Base-by-base conservation (phyloP, 2,329 filamentous ascomycete genomes). In the Aspergillus neotritici region DNA sequence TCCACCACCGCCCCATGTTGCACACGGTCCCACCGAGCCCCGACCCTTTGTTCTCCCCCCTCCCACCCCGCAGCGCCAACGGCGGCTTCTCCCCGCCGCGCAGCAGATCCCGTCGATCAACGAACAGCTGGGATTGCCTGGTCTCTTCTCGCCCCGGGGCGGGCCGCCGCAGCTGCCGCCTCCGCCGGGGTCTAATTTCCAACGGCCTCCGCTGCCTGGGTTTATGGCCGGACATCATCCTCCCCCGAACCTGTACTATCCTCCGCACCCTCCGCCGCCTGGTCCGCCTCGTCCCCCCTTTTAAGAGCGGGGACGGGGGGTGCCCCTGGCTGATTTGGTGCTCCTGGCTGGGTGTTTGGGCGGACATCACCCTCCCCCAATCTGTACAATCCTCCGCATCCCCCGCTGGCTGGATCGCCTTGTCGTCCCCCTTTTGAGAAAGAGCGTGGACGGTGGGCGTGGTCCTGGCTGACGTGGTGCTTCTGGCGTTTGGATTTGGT, bases 111-210 rank as follows among this genome's bases (percentile, higher is more conserved):
- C 57, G 21, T 54, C 56, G 31, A 54, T 62, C 29, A 56, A 54
- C 36, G 58, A 63, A 21, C 58, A 61, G 40, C 50, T 64, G 34
- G 56, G 58, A 37, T 51, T 68, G 17, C 66, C 66, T 9, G 63
- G 68, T 41, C 62, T 63, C 11, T 69, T 69, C 44, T 54, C 60
- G 6, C 49, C 53, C n/a, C 53, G 61, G 47, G 56, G 51, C 17
- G 57, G 62, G 2, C 60, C 60, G 13, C 66, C 62, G n/a, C 66
- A 67, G 40, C 62, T 69, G 8, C 66, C 67, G 11, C 64, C 65
- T 13, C 66, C 64, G 5, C 62, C 60, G n/a, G 63, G 64, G 10
- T 64, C 66, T 5, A 60, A 62, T 40, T 68, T 68, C 41, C 58
- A 58, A 13, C 55, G 59, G 14, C 55, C 64, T 37, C 58, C 58